These are phyloP conservation scores for Pythium dissotocum DNA, from an alignment of 352 stramenopile species.

Conservation along the genomic window DNA sequence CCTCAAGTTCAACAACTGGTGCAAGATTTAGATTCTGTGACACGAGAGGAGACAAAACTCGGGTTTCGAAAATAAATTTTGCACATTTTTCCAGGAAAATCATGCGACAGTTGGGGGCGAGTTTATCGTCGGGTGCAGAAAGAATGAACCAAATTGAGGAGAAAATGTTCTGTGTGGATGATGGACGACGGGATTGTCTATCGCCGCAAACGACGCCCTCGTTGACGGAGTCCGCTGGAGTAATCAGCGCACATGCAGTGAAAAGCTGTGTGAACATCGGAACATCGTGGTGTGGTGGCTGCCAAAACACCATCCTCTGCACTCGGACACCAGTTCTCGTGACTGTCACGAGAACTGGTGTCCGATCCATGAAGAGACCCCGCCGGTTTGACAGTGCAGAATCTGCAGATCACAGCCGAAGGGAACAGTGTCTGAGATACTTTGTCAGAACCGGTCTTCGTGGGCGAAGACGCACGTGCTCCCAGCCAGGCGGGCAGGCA, in stretches of 20 bases:
- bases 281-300: no score
- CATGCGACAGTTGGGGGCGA: not conserved
- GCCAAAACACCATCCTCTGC: no score
- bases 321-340: no score
- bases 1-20: not conserved
- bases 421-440: no score
- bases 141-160: not conserved
- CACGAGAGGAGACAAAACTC: not conserved
- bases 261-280: no score
- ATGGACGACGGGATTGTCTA: not conserved
- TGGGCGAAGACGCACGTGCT: no score
- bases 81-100: not conserved
- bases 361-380: no score
- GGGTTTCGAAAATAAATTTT: not conserved
- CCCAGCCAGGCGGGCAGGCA: no score
- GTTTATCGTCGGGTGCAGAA: slow-evolving; percentile 2
- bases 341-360: no score
- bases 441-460: no score
- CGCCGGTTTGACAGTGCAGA: no score
- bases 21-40: not conserved
- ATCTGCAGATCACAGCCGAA: no score
- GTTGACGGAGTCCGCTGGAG: not conserved
- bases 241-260: not conserved
- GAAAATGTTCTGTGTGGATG: not conserved
- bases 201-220: not conserved